Evolutionary conservation across 441 rosid species (phyloP).

Genomic region (Omphalea diandra): DNA sequence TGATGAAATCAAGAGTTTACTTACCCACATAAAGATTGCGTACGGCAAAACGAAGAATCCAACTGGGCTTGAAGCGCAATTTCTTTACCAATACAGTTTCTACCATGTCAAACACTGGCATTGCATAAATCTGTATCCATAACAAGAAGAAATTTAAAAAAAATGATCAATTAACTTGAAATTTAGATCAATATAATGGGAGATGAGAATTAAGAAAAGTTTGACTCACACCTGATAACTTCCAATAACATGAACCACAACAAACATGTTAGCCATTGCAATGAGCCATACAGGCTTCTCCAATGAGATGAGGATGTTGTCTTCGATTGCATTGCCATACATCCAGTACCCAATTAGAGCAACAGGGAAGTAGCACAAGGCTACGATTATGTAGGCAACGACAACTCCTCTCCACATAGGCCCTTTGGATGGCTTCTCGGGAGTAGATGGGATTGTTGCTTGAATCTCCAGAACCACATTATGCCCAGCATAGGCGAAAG

Average conservation of each 20-base stretch:
- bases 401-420: slow-evolving; percentile 87
- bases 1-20: slow-evolving; percentile 19
- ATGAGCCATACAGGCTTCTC: slow-evolving; percentile 71
- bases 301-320: slow-evolving; percentile 61
- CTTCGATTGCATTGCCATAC: slow-evolving; percentile 55
- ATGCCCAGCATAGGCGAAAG: slow-evolving; percentile 86
- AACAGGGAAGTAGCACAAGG: slow-evolving; percentile 86
- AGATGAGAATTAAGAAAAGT: not conserved
- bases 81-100: slow-evolving; percentile 73
- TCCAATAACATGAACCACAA: slow-evolving; percentile 78
- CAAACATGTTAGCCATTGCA: slow-evolving; percentile 67
- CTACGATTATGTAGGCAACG: slow-evolving; percentile 70
- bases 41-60: slow-evolving; percentile 49
- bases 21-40: slow-evolving; percentile 74
- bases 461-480: slow-evolving; percentile 82
- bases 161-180: not conserved
- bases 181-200: not conserved
- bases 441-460: slow-evolving; percentile 81
- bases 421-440: slow-evolving; percentile 77
- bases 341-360: slow-evolving; percentile 67
- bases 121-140: slow-evolving; percentile 62
- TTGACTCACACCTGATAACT: slow-evolving; percentile 64
- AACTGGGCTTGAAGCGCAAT: slow-evolving; percentile 53
- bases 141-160: not conserved
- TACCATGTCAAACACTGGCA: slow-evolving; percentile 93